phyloP scores from a whole-genome alignment of 495 filamentous ascomycete genomes.

The Penicillium herquei region DNA sequence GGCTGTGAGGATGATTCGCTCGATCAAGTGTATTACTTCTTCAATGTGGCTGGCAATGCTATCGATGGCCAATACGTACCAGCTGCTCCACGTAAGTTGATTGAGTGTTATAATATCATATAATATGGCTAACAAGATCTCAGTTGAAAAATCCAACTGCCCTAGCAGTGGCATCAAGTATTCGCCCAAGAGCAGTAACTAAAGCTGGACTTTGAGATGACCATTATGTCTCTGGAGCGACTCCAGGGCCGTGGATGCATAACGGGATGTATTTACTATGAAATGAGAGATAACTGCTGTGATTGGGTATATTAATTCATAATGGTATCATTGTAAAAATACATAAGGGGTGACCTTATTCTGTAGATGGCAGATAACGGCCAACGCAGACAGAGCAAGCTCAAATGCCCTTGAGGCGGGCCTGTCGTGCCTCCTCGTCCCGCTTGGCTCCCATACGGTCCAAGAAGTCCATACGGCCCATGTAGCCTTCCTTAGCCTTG shows the following conservation, averaged over 20 bases:
- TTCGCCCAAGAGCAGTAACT: conserved; percentile 46
- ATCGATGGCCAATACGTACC: conserved; percentile 68
- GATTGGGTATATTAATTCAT: not conserved
- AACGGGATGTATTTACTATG: not conserved
- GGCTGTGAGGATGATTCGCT: conserved; percentile 58
- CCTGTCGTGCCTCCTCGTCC: conserved; percentile 71
- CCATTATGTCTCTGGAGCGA: not conserved
- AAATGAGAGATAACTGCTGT: not conserved
- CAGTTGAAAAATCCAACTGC: conserved; percentile 56
- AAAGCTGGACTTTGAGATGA: too few relatives aligned
- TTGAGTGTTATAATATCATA: not conserved
- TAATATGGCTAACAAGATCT: conserved; percentile 2
- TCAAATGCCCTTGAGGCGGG: conserved; percentile 56
- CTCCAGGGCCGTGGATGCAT: not conserved
- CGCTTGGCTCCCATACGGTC: conserved; percentile 71
- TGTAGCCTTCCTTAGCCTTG: conserved; percentile 78
- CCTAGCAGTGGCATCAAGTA: conserved; percentile 57
- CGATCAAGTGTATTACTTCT: conserved; percentile 75
- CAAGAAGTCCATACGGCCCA: conserved; percentile 86
- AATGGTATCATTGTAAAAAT: not conserved
- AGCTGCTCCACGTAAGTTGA: conserved; percentile 44
- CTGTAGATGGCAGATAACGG: not conserved
- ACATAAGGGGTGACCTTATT: not conserved
- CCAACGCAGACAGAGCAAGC: conserved; percentile 3
- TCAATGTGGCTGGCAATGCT: conserved; percentile 69